Evolutionary conservation across 2,329 filamentous ascomycete species (phyloP).

Genomic region (Chrysosporium queenslandicum): DNA sequence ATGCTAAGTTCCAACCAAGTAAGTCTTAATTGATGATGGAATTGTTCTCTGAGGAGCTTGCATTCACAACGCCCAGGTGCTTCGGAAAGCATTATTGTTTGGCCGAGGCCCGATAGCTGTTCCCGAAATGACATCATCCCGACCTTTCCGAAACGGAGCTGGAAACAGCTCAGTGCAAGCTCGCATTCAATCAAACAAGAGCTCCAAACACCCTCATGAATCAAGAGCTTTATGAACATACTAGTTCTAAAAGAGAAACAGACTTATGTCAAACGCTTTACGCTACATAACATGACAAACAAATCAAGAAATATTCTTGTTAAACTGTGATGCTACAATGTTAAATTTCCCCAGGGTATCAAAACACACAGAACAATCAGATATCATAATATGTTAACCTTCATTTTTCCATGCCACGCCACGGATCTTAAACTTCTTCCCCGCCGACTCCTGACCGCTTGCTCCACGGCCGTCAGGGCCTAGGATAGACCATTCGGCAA

Average conservation of each 20-base stretch:
- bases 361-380: no score
- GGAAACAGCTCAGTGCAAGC: not conserved
- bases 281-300: no score
- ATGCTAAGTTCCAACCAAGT: not conserved
- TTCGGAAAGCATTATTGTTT: conserved; percentile 7
- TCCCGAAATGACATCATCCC: not conserved
- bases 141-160: not conserved
- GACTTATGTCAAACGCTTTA: no score
- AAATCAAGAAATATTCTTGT: no score
- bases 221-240: no score
- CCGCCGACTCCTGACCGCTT: not conserved
- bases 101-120: not conserved
- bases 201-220: no score
- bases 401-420: not conserved
- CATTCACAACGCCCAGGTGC: no score
- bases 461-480: conserved; percentile 11
- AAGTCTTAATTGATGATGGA: not conserved
- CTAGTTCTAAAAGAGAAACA: no score
- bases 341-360: not conserved
- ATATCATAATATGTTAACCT: not conserved
- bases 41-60: no score
- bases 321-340: not conserved
- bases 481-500: conserved; percentile 41
- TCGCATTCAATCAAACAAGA: no score
- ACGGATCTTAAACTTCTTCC: not conserved